Evolutionary conservation across 148 eudicot species (phyloP).

Genomic region (Cornus suecica): DNA sequence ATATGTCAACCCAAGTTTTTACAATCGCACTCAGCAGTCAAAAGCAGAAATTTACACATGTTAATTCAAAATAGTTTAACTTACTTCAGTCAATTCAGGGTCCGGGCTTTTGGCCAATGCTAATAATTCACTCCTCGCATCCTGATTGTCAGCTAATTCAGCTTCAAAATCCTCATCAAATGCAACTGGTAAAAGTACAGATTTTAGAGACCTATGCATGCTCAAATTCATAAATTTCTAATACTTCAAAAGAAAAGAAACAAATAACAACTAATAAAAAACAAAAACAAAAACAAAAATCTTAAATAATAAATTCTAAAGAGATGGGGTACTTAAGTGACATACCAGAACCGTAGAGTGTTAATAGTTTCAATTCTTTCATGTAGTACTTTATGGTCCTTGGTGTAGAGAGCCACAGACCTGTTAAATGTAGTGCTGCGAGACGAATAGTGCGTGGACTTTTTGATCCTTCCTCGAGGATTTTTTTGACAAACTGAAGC

Average conservation of each 20-base stretch:
- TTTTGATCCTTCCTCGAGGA: slow-evolving; percentile 89
- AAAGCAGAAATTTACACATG: neutral
- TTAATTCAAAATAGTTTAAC: slow-evolving; percentile 15
- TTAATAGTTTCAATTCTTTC: slow-evolving; percentile 80
- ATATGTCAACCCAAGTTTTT: neutral
- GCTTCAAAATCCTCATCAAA: slow-evolving; percentile 99
- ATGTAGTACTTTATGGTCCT: slow-evolving; percentile 61
- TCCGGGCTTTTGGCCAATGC: slow-evolving; percentile 65
- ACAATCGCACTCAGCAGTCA: too few species aligned
- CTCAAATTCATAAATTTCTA: neutral
- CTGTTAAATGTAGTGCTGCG: slow-evolving; percentile 89
- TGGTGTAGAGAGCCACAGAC: slow-evolving; percentile 80
- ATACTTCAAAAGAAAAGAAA: neutral
- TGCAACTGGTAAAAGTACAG: slow-evolving; percentile 58
- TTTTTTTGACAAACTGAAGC: slow-evolving; percentile 72
- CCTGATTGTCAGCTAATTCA: slow-evolving; percentile 78
- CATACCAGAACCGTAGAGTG: slow-evolving; percentile 94
- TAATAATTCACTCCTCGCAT: slow-evolving; percentile 84
- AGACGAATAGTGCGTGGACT: slow-evolving; percentile 99
- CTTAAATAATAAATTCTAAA: too few species aligned
- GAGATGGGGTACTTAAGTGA: neutral
- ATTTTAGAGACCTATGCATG: slow-evolving; percentile 4
- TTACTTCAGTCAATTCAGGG: slow-evolving; percentile 73
- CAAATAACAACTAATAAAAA: slow-evolving; percentile 6
- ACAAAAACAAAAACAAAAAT: slow-evolving; percentile 3